Percentiles rank a stretch among this genome's conserved stretches.
These are phyloP conservation scores for Peziza echinospora DNA, from an alignment of 495 filamentous ascomycete genomes.

Conservation along the genomic window DNA sequence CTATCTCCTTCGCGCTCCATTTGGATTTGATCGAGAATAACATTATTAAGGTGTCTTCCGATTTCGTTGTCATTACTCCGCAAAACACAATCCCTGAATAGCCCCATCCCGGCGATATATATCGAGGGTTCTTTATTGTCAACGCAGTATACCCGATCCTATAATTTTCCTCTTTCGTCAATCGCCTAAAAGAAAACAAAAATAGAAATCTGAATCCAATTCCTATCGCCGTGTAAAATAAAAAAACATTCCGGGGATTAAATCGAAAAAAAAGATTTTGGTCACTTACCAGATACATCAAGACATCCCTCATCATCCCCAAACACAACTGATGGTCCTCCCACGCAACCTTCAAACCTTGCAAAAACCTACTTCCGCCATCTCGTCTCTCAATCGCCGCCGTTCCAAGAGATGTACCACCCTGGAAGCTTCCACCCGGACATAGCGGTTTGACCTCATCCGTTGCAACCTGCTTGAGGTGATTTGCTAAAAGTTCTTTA, in stretches of 20 bases:
- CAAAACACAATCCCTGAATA: constrained; percentile 72
- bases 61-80: constrained; percentile 33
- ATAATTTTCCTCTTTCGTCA: no score
- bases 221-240: no score
- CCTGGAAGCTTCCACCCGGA: constrained; percentile 17
- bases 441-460: constrained; percentile 21
- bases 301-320: constrained; percentile 91
- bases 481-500: constrained; percentile 37
- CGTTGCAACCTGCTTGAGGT: constrained; percentile 13
- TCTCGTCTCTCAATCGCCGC: constrained; percentile 52
- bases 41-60: constrained; percentile 50
- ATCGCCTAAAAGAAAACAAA: no score
- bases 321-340: constrained; percentile 76
- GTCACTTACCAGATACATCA: constrained; percentile 78
- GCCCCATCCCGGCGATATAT: constrained; percentile 57
- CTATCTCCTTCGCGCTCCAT: constrained; percentile 82
- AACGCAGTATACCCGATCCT: constrained; percentile 53
- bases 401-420: constrained; percentile 27
- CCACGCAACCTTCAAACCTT: constrained; percentile 54
- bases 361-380: constrained; percentile 67
- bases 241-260: no score
- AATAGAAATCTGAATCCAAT: no score
- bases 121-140: constrained; percentile 57
- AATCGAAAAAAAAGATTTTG: no score
- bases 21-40: constrained; percentile 74